Base-by-base conservation (phyloP, 495 filamentous ascomycete species). In the Hapsidospora chrysogenum region DNA sequence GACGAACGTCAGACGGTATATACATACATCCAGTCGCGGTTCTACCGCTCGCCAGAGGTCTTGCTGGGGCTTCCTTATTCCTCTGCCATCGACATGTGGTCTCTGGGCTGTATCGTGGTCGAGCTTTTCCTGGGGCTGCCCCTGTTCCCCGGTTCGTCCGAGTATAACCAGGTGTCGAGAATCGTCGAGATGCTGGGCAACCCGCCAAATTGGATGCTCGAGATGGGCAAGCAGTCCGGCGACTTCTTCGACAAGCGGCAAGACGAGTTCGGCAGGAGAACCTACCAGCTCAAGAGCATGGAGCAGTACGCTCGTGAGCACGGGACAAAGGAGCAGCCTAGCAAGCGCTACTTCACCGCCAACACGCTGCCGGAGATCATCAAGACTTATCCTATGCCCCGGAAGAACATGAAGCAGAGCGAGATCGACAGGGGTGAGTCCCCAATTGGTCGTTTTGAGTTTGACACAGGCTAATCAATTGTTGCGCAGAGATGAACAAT, bases 11-110 rank as follows among this genome's bases (percentile, higher is more conserved):
- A 99, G 49, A 99, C 92, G 0, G 92, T 99, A 21, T 99, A 99
- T 58, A 99, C 92, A 3, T 99, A 99, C 54, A 99, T 99, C 42
- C 92, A 99, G 56, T 99, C 92, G 9, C 68, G 92, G 40, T 99
- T 99, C 58, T 99, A 99, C 53, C 74, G 92, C 38, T 99, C 92
- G 2, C 92, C 92, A 0, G 92, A 99, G 52, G 92, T 99, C 19
- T 56, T 99, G 19, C 68, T 96, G 19, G 92, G 92, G 4, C 54
- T 99, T 28, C 92, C 92, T 49, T 94, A 99, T 49, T 95, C 89
- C 6, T 95, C 92, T 21, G 89, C 92, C 13, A 99, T 99, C 49
- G 92, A 99, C 49, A 96, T 99, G 92, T 99, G 92, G 92, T 99
- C 92, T 8, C 62, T 99, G 29, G 92, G 92, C 18, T 99, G 92